A percentile compares a stretch with the other conserved stretches of the same genome.
Conservation (phyloP, 306 rosid genomes). For the Acacia acuminata region DNA sequence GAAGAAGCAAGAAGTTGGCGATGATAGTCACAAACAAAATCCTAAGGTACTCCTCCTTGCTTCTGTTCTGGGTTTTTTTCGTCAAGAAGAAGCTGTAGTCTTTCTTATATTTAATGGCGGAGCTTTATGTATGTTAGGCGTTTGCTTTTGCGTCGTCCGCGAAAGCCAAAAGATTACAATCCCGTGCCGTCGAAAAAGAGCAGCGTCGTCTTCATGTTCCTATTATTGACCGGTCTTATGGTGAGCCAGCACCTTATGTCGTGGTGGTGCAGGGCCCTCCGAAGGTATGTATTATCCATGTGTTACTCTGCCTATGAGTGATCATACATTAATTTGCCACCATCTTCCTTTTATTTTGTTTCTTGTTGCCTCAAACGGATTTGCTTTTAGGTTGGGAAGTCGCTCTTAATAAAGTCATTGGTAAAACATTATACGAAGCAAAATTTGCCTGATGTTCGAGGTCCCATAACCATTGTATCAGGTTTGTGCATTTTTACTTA, state of each 20-base stretch:
- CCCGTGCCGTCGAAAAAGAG: constrained; percentile 94
- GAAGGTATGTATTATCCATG: constrained; percentile 42
- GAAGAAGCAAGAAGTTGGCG: constrained; percentile 33
- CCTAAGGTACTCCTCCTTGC: constrained; percentile 55
- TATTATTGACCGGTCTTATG: constrained; percentile 70
- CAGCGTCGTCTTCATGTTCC: constrained; percentile 93
- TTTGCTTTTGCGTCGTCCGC: constrained; percentile 76
- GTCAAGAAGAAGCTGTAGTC: not conserved
- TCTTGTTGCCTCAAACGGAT: not conserved
- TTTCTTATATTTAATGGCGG: not conserved
- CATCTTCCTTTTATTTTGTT: not conserved
- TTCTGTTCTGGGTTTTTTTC: not conserved
- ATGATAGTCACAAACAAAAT: constrained; percentile 56
- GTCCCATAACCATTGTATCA: constrained; percentile 90
- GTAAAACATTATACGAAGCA: constrained; percentile 89
- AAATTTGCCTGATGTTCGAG: constrained; percentile 79
- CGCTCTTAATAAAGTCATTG: constrained; percentile 76
- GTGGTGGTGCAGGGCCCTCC: constrained; percentile 97
- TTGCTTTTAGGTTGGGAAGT: constrained; percentile 80
- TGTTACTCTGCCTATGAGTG: not conserved
- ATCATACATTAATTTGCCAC: not conserved
- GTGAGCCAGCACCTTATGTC: constrained; percentile 82
- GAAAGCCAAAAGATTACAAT: constrained; percentile 77
- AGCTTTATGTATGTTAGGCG: constrained; percentile 36
- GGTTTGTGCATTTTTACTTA: constrained; percentile 42